These are phyloP conservation scores for Beta vulgaris DNA, from an alignment of 148 eudicot genomes.

Conservation along the genomic window DNA sequence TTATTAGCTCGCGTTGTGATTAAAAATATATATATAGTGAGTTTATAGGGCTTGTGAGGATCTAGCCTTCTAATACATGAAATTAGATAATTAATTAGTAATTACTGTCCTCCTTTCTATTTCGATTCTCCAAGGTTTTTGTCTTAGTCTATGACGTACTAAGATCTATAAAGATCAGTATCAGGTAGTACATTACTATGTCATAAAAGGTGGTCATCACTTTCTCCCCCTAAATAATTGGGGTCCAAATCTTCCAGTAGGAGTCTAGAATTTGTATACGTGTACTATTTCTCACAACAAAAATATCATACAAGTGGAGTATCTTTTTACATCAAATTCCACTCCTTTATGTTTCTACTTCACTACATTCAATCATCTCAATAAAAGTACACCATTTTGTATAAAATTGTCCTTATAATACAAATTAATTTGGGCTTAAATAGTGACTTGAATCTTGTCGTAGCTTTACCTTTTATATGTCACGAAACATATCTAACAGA, in stretches of 20 bases:
- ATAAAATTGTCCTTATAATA: background rate
- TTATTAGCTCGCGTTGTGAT: too few species aligned
- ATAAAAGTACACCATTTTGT: background rate
- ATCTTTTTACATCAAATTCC: slow-evolving; percentile 5
- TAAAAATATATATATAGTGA: too few species aligned
- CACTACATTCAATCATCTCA: background rate
- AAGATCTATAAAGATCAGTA: background rate
- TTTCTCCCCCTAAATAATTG: background rate
- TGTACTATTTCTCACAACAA: slow-evolving; percentile 10
- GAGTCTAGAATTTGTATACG: background rate
- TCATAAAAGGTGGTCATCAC: background rate
- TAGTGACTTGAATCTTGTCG: slow-evolving; percentile 4
- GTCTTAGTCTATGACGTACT: slow-evolving; percentile 17
- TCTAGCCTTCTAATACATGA: background rate
- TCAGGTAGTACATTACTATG: background rate
- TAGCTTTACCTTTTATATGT: background rate
- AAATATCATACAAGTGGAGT: background rate
- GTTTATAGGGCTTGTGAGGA: too few species aligned
- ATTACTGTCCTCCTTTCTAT: background rate
- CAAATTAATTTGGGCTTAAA: background rate
- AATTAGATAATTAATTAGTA: too few species aligned
- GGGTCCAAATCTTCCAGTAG: background rate
- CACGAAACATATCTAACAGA: background rate
- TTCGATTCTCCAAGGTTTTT: slow-evolving; percentile 13
- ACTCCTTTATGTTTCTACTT: background rate